phyloP scores from a whole-genome alignment of 345 rosid species.

The Chamaenerion angustifolium region DNA sequence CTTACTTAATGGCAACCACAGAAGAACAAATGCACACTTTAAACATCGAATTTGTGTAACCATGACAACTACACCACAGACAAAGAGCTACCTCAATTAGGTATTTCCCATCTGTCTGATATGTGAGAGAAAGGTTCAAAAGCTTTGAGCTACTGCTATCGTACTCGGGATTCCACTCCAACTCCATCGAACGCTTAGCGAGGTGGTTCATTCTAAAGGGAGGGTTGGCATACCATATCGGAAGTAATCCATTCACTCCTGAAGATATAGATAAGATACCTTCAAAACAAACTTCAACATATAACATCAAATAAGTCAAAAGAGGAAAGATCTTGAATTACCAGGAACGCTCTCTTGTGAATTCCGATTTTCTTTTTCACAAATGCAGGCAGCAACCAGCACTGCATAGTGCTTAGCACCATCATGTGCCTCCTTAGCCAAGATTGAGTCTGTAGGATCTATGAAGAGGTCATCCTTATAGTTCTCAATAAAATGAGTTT shows the following conservation, averaged over 20 bases:
- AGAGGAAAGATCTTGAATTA: slow-evolving; percentile 14
- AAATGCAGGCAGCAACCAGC: slow-evolving; percentile 66
- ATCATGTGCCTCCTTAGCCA: slow-evolving; percentile 29
- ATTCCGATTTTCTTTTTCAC: slow-evolving; percentile 36
- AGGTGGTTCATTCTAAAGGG: slow-evolving; percentile 77
- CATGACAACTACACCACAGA: slow-evolving; percentile 6
- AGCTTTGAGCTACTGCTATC: slow-evolving; percentile 27
- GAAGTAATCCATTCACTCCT: slow-evolving; percentile 34
- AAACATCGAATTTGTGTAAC: background rate
- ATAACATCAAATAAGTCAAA: slow-evolving; percentile 6
- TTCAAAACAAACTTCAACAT: slow-evolving; percentile 1
- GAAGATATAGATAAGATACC: slow-evolving; percentile 17
- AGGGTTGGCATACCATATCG: slow-evolving; percentile 62
- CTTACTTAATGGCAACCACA: background rate
- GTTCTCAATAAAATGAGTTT: slow-evolving; percentile 89
- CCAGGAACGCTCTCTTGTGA: slow-evolving; percentile 32
- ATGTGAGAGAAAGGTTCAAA: slow-evolving; percentile 29
- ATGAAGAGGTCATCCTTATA: slow-evolving; percentile 58
- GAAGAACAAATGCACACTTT: background rate
- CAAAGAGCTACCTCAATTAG: slow-evolving; percentile 33
- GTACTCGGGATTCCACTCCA: slow-evolving; percentile 64
- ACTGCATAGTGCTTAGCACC: slow-evolving; percentile 44
- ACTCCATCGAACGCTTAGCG: slow-evolving; percentile 38
- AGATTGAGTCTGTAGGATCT: slow-evolving; percentile 36
- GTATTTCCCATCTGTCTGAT: slow-evolving; percentile 51